phyloP scores from a whole-genome alignment of 1,284 basidiomycete genomes.

The Neotropicomus parvogracilis region DNA sequence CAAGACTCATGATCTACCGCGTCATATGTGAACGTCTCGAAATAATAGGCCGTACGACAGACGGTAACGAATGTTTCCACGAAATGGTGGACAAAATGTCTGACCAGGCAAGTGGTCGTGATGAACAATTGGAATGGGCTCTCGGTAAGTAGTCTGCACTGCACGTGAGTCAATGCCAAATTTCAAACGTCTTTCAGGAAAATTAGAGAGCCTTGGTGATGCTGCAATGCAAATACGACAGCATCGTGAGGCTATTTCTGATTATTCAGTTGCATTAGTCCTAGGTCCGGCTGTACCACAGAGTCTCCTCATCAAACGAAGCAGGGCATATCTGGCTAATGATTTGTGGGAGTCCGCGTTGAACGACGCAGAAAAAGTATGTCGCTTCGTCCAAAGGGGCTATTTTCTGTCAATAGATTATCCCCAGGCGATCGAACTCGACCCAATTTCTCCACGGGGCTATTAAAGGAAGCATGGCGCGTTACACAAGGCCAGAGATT shows the following conservation, averaged over 20 bases:
- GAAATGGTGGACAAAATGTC: neutral
- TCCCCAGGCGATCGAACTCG: neutral
- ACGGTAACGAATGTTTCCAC: neutral
- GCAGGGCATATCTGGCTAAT: neutral
- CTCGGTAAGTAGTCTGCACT: neutral
- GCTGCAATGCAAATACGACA: neutral
- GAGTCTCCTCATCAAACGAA: neutral
- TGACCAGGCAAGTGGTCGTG: neutral
- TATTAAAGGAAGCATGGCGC: neutral
- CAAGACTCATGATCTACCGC: neutral
- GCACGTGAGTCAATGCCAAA: neutral
- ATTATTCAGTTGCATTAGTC: neutral
- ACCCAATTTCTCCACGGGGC: neutral
- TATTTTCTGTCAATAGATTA: neutral
- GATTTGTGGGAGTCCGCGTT: neutral
- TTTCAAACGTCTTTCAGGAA: neutral
- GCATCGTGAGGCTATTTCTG: neutral
- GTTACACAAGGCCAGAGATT: neutral
- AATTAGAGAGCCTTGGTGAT: neutral
- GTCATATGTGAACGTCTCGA: neutral
- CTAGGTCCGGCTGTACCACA: neutral
- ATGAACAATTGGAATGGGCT: neutral
- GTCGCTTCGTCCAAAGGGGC: too few relatives aligned
- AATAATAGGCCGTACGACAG: accelerated
- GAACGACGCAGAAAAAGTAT: neutral